These are phyloP conservation scores for Cucurbita pepo DNA, from an alignment of 306 rosid genomes.

Conservation along the genomic window DNA sequence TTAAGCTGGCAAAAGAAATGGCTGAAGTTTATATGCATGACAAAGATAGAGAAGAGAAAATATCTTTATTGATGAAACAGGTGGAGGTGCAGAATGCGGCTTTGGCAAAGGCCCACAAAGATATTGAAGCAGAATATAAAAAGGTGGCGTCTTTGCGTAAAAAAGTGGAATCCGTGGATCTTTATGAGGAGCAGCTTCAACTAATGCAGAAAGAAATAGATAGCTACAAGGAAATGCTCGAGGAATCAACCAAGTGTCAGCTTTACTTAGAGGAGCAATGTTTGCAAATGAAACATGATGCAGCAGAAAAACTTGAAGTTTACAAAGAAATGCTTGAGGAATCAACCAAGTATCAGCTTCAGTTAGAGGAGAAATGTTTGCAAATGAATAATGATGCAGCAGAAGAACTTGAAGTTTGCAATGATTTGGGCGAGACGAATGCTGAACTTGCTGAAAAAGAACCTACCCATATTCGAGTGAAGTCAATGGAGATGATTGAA, in stretches of 20 bases:
- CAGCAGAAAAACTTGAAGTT: constrained; percentile 7
- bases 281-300: constrained; percentile 3
- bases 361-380: not conserved
- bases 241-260: constrained; percentile 35
- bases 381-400: constrained; percentile 1
- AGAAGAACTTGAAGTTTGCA: constrained; percentile 5
- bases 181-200: constrained; percentile 18
- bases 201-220: constrained; percentile 30
- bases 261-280: constrained; percentile 2
- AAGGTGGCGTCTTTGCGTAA: constrained; percentile 16
- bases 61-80: constrained; percentile 30
- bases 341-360: constrained; percentile 23
- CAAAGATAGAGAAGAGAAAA: constrained; percentile 28
- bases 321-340: constrained; percentile 45
- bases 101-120: constrained; percentile 15
- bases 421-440: not conserved
- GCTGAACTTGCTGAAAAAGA: constrained; percentile 6
- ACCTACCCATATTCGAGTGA: not conserved
- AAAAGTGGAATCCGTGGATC: constrained; percentile 29
- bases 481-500: constrained; percentile 6
- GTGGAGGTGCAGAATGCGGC: constrained; percentile 46
- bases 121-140: constrained; percentile 18
- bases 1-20: constrained; percentile 25
- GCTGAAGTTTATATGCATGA: constrained; percentile 19
- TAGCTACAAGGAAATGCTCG: constrained; percentile 34